Percentiles rank a stretch among this genome's conserved stretches.
Conservation (phyloP, 805 yeast genomes). For the Ogataea methanolica region DNA sequence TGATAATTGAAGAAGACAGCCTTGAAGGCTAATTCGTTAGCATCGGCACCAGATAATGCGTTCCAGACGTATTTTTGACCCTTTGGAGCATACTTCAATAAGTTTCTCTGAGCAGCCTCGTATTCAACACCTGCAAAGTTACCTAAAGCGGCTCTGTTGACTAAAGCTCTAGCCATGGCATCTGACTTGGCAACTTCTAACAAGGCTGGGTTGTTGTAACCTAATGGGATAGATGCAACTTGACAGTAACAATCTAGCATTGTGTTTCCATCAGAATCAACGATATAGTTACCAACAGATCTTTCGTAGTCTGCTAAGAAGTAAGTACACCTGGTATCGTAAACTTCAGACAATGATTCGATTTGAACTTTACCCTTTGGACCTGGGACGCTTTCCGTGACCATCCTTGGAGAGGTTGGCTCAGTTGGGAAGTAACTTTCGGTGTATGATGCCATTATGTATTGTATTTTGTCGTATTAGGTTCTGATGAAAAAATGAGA, state of each 20-base stretch:
- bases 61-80: conserved; percentile 75
- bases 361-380: conserved; percentile 56
- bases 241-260: conserved; percentile 76
- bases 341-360: conserved; percentile 52
- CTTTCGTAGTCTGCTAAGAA: conserved; percentile 72
- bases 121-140: conserved; percentile 71
- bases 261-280: conserved; percentile 74
- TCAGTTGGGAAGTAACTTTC: conserved; percentile 71
- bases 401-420: conserved; percentile 65
- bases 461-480: too few relatives aligned
- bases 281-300: conserved; percentile 75
- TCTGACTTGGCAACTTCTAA: conserved; percentile 64
- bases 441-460: conserved; percentile 33
- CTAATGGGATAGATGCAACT: conserved; percentile 80
- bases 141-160: conserved; percentile 83
- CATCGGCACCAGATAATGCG: conserved; percentile 82
- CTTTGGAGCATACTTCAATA: conserved; percentile 72
- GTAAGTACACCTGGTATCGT: conserved; percentile 70
- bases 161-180: conserved; percentile 66
- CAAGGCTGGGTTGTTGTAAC: conserved; percentile 80
- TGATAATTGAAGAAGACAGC: conserved; percentile 84
- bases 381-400: conserved; percentile 67
- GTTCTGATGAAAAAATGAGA: too few relatives aligned
- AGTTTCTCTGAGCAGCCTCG: conserved; percentile 46
- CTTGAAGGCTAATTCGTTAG: conserved; percentile 84